Base-by-base conservation (phyloP, 192 early-diverging fungal species). In the Coemansia sp. region DNA sequence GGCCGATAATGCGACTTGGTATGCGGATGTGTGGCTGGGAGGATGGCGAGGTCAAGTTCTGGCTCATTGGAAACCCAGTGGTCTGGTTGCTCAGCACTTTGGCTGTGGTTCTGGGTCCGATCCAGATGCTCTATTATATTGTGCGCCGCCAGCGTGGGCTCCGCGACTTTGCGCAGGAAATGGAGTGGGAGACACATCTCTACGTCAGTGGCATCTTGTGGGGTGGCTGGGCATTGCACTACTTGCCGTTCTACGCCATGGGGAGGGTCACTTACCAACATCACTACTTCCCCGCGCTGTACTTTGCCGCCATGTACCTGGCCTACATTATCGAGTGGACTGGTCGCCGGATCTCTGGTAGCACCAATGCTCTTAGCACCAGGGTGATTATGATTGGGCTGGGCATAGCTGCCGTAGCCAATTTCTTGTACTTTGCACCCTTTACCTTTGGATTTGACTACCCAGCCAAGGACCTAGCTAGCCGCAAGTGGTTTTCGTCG, bases 261-360 rank as follows among this genome's bases (percentile, higher is more conserved):
- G 97, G 96, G 34, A 92, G 97, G 36, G 95, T 98, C 46, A 95
- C 92, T 0, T 99, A 98, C 63, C 79, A 98, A 40, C 97, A 99
- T 75, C 97, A 98, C 79, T 98, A 98, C 76, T 97, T 97, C 85
- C 96, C 97, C 1, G 94, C 95, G 0, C 73, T 97, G 33, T 97
- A 98, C 79, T 99, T 97, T 87, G 90, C 91, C 18, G 90, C 97
- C 68, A 88, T 98, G 63, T 86, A 92, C 68, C 83, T 90, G 12
- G 89, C 89, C 9, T 92, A 89, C 73, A 34, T 94, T 22, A 55
- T 94, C 20, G 96, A 99, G 72, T 94, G 96, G 89, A 88, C 82
- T 71, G 75, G 67, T 65, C 63, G 71, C 59, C 42, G 85, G 72
- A 62, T 87, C 85, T 61, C 60, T 64, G 38, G 46, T 70, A 0